Conservation (phyloP, 306 rosid species). For the Rosa persica region DNA sequence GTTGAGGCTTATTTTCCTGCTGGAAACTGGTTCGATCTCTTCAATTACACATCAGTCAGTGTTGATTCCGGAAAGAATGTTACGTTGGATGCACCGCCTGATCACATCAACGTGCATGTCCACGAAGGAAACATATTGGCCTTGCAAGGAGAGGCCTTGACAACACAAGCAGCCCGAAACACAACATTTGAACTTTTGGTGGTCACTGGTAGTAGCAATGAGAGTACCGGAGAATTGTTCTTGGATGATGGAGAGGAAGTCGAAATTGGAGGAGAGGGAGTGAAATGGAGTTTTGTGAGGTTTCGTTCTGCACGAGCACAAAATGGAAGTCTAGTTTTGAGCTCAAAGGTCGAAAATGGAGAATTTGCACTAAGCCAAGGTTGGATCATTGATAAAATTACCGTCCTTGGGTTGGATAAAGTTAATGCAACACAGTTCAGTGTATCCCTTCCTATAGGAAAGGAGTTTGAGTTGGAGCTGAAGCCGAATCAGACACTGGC, state of each 20-base stretch:
- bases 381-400: conserved; percentile 61
- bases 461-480: conserved; percentile 53
- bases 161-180: conserved; percentile 45
- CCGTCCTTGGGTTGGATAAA: conserved; percentile 59
- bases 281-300: conserved; percentile 56
- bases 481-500: neutral
- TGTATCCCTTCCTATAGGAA: conserved; percentile 55
- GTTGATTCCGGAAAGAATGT: conserved; percentile 47
- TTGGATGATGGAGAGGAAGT: conserved; percentile 72
- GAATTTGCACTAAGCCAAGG: conserved; percentile 52
- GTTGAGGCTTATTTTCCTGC: conserved; percentile 78
- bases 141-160: conserved; percentile 74
- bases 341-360: conserved; percentile 59
- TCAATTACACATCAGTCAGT: conserved; percentile 58
- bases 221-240: conserved; percentile 60
- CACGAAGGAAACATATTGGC: conserved; percentile 68
- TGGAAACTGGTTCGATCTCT: conserved; percentile 91
- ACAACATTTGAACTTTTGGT: conserved; percentile 67
- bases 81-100: conserved; percentile 61
- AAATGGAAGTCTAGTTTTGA: conserved; percentile 24
- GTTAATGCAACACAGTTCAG: conserved; percentile 27
- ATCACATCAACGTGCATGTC: conserved; percentile 75
- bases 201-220: conserved; percentile 33
- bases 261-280: conserved; percentile 52
- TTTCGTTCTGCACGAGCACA: conserved; percentile 32